Evolutionary conservation across 208 protist genomes (phyloP).

Genomic region (Trypanosoma scelopori): DNA sequence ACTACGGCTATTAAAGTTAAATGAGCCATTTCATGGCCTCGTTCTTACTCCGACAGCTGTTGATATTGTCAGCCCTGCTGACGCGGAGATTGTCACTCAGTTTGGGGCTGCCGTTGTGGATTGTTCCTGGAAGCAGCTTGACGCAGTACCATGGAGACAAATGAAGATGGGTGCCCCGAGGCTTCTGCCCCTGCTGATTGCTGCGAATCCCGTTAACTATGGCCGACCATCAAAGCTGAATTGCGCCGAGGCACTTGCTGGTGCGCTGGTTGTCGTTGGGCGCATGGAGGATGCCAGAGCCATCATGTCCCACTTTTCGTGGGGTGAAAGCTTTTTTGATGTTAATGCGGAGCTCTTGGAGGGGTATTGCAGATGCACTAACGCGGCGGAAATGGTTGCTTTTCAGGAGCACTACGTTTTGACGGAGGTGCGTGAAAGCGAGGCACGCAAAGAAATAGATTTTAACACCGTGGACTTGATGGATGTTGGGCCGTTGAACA

Average conservation of each 20-base stretch:
- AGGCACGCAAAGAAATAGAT: conserved; percentile 47
- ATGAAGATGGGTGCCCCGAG: conserved; percentile 90
- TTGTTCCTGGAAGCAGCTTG: conserved; percentile 98
- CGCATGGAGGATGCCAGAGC: conserved; percentile 88
- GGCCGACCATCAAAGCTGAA: conserved; percentile 97
- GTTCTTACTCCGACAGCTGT: conserved; percentile 94
- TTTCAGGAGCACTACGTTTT: conserved; percentile 71
- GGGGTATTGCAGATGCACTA: conserved; percentile 58
- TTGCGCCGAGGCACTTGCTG: conserved; percentile 97
- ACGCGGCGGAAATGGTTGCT: conserved; percentile 53
- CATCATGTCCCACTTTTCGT: conserved; percentile 96
- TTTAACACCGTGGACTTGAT: conserved; percentile 55
- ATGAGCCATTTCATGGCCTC: conserved; percentile 92
- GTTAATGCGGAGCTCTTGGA: conserved; percentile 95
- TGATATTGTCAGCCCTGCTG: conserved; percentile 92
- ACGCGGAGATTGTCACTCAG: conserved; percentile 86
- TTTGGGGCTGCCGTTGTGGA: conserved; percentile 98
- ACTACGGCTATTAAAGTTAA: conserved; percentile 85
- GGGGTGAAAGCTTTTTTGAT: conserved; percentile 96
- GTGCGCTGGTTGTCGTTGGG: conserved; percentile 94
- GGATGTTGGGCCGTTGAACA: conserved; percentile 53
- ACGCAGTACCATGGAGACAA: conserved; percentile 94
- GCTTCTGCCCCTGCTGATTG: conserved; percentile 97
- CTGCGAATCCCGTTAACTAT: conserved; percentile 99
- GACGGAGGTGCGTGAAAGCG: conserved; percentile 37